Conservation (phyloP, 2,329 filamentous ascomycete species). For the Rhytidhysteron rufulum region DNA sequence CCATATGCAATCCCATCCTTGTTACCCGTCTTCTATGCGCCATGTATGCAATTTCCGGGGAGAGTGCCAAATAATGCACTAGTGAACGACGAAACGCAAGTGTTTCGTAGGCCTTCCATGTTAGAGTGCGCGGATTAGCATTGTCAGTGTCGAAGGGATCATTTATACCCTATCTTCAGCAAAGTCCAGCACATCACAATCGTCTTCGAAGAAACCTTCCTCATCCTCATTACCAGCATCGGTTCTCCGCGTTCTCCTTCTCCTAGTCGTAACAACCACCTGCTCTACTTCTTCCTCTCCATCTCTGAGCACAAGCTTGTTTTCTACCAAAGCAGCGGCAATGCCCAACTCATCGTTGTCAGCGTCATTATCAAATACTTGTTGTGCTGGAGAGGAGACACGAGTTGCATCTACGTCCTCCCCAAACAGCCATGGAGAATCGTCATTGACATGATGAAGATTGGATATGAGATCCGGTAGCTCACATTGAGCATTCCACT, state of each 20-base stretch:
- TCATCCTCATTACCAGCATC: slow-evolving; percentile 59
- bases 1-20: too few relatives aligned
- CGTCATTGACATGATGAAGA: slow-evolving; percentile 32
- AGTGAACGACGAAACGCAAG: too few relatives aligned
- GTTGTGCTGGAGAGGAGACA: slow-evolving; percentile 36
- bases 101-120: too few relatives aligned
- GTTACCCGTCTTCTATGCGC: not conserved
- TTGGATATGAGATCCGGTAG: slow-evolving; percentile 20
- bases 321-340: slow-evolving; percentile 38
- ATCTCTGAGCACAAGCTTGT: slow-evolving; percentile 47
- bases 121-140: too few relatives aligned
- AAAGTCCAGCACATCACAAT: slow-evolving; percentile 88
- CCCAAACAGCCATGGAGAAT: slow-evolving; percentile 52
- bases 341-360: slow-evolving; percentile 50
- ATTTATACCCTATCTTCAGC: slow-evolving; percentile 54
- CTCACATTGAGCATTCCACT: slow-evolving; percentile 13
- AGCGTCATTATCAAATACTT: slow-evolving; percentile 27
- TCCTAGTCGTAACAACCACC: slow-evolving; percentile 76
- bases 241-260: slow-evolving; percentile 54
- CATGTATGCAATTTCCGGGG: not conserved
- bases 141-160: not conserved
- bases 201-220: slow-evolving; percentile 81
- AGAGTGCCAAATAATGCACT: too few relatives aligned
- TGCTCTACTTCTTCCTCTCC: slow-evolving; percentile 63
- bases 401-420: slow-evolving; percentile 46